Base-by-base conservation (phyloP, 1,284 basidiomycete genomes). In the Ustilago crameri region DNA sequence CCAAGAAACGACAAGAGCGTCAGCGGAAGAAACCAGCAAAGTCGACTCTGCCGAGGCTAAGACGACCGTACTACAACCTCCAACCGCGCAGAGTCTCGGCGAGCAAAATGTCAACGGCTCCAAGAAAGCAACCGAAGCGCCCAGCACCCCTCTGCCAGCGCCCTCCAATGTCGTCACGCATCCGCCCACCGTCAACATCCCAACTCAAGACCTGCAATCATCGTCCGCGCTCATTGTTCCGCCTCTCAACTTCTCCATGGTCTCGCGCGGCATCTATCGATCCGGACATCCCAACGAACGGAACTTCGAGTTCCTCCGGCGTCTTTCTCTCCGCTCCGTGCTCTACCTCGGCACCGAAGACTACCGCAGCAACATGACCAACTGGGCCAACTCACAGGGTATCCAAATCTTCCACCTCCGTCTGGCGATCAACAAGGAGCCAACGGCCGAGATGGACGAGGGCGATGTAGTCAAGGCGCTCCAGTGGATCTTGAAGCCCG, bases 261-360 rank as follows among this genome's bases (percentile, higher is more conserved):
- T 83, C 32, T 69, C 74, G 1, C 62, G 65, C 44, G 81, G 80
- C 37, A 70, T 83, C 50, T 82, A 81, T 51, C 74, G 81, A 14
- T 74, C 68, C 14, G 81, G 81, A 18, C 80, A 82, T 46, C 81
- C 81, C 12, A 83, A 83, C 58, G 81, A 81, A 56, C 76, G 80
- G 47, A 83, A 83, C 41, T 82, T 80, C 34, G 71, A 65, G 18
- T 83, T 82, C 50, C 51, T 83, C 14, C 60, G 68, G 12, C 64
- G 79, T 2, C 76, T 83, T 23, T 61, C 72, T 37, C 70, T 83
- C 46, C 70, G 69, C 26, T 71, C 68, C 53, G 73, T 83, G 44
- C 74, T 83, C 63, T 81, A 70, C 49, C 58, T 83, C 12, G 78
- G 74, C 30, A 76, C 63, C 41, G 81, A 83, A 43, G 79, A 82